Percentiles rank a stretch among this genome's conserved stretches.
Conservation (phyloP, 176 grass and related monocot species). For the Phoenix roebelenii region DNA sequence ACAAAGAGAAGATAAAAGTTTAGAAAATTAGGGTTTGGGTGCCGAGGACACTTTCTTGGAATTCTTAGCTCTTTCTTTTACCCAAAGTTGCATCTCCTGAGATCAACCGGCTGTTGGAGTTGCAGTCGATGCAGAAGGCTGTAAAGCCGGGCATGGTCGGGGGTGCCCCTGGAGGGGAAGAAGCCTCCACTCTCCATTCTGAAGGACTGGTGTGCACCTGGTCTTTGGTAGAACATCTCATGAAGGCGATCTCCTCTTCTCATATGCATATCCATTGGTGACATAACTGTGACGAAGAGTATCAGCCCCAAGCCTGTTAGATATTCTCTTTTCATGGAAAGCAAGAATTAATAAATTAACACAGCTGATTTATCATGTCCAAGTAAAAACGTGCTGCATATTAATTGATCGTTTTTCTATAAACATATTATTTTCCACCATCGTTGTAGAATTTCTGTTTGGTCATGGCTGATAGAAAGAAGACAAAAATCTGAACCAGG, state of each 20-base stretch:
- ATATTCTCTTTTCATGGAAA: too few relatives aligned
- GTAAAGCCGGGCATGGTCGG: conserved; percentile 37
- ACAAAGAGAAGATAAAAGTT: background rate
- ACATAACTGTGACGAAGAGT: conserved; percentile 37
- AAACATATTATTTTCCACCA: too few relatives aligned
- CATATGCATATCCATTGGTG: conserved; percentile 66
- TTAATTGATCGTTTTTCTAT: too few relatives aligned
- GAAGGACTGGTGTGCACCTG: conserved; percentile 27
- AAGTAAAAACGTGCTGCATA: too few relatives aligned
- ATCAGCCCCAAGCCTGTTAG: background rate
- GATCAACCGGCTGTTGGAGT: conserved; percentile 36
- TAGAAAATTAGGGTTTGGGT: conserved; percentile 33
- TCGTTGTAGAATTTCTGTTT: too few relatives aligned
- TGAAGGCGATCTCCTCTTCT: conserved; percentile 68
- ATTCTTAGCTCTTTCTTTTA: background rate
- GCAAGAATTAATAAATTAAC: too few relatives aligned
- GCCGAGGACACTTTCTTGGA: background rate
- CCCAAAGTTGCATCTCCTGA: conserved; percentile 52
- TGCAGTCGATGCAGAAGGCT: conserved; percentile 32
- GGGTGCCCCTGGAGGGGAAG: conserved; percentile 24
- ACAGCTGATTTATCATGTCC: too few relatives aligned
- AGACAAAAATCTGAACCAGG: too few relatives aligned
- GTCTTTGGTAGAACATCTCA: conserved; percentile 64
- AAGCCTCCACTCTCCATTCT: conserved; percentile 33
- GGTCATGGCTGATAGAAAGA: too few relatives aligned